Base-by-base conservation (phyloP, 2,329 filamentous ascomycete species). In the Calonectria naviculata region DNA sequence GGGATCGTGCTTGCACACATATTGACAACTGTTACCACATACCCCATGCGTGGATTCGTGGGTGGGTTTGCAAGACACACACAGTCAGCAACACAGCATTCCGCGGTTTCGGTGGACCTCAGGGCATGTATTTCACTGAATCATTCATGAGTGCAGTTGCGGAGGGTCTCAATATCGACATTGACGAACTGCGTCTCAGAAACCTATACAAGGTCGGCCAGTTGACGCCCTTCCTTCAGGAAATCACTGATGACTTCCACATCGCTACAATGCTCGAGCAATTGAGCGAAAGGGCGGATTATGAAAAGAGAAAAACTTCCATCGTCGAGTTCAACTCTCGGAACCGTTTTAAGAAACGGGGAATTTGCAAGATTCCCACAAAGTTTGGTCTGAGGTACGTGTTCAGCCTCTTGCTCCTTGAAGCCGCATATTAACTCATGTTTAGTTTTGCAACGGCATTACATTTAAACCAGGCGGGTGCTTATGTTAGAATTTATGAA, bases 281-380 rank as follows among this genome's bases (percentile, higher is more conserved):
- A 26, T 29, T 69, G 10, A 60, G 28, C 9, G 26, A 29, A 6
- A 65, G 29, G 1, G 54, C 67, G 3, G 47, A 65, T 9, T 69
- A 69, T 15, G 61, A 69, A 44, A 65, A 65, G 31, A 19, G 67
- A n/a, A 69, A 69, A 15, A 17, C 15, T 6, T 31, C 49, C 3
- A 24, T 66, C 5, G 42, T 19, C 5, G 88, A 92, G 71, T 97
- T 95, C 85, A 98, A 98, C 84, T 87, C 87, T 42, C 88, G 87
- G 19, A 93, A 95, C 84, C 96, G 95, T 81, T 97, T 95, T 95
- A 95, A 94, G 81, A 97, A 97, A 85, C 91, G 94, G 65, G 95
- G 95, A 1, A 83, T 90, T 47, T 92, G 94, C 7, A 85, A 97
- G 24, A 91, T 97, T 67, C 95, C 95, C 0, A 97, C 95, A 19